phyloP scores from a whole-genome alignment of 2,329 filamentous ascomycete species.

The Diaporthe amygdali region DNA sequence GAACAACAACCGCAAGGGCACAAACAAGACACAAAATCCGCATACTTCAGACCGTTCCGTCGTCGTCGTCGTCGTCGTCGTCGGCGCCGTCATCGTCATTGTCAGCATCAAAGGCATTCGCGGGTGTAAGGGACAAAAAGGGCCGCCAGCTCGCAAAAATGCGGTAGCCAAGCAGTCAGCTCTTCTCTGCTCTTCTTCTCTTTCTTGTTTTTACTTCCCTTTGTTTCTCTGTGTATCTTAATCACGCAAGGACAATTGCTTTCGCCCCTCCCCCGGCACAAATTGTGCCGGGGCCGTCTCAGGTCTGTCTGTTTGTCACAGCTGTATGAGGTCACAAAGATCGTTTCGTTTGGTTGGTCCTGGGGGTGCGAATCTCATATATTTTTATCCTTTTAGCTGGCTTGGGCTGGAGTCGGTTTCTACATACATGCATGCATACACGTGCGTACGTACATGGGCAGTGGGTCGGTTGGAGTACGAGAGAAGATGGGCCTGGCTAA shows the following conservation, averaged over 20 bases:
- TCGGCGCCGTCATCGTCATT: background rate
- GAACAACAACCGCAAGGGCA: background rate
- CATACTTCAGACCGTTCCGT: background rate
- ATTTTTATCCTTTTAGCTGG: background rate
- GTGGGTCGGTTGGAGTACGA: background rate
- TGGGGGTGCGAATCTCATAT: background rate
- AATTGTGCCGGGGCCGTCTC: background rate
- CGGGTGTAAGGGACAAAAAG: background rate
- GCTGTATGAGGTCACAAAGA: background rate
- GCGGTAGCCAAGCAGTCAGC: background rate
- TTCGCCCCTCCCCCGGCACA: background rate
- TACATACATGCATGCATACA: background rate
- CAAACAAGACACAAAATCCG: background rate
- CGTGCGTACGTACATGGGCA: too few relatives aligned
- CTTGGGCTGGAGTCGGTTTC: too few relatives aligned
- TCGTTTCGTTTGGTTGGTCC: background rate
- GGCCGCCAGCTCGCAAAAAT: background rate
- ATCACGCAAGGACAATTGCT: background rate
- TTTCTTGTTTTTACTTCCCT: background rate
- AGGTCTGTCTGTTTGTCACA: background rate
- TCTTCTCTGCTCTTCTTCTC: background rate
- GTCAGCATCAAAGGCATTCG: background rate
- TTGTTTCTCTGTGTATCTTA: constrained; percentile 5
- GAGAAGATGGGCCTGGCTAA: background rate
- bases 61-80: background rate